These are phyloP conservation scores for Mortierella sp. DNA, from an alignment of 371 early-diverging fungal genomes.

Conservation along the genomic window DNA sequence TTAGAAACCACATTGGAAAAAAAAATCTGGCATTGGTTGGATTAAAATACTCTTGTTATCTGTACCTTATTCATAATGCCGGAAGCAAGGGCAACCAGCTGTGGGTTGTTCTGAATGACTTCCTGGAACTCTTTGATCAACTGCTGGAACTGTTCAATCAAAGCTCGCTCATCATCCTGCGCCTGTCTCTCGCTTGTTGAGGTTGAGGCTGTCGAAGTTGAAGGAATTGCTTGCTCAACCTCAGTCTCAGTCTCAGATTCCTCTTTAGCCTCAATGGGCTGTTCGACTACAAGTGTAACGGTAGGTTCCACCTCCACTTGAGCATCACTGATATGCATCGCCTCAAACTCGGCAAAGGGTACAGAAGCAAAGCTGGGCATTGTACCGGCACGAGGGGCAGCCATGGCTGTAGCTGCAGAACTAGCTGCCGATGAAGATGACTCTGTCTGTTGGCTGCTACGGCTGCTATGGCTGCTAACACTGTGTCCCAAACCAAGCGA, in stretches of 20 bases:
- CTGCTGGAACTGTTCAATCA: conserved; percentile 50
- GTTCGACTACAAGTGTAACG: not conserved
- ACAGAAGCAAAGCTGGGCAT: not conserved
- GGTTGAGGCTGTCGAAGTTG: conserved; percentile 22
- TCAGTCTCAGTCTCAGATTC: not conserved
- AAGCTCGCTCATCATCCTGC: conserved; percentile 5
- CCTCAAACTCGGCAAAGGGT: not conserved
- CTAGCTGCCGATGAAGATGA: too few relatives aligned
- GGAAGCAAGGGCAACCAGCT: conserved; percentile 34
- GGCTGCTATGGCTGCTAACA: not conserved
- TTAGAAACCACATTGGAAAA: not conserved
- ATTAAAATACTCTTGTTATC: not conserved
- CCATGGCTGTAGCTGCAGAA: not conserved
- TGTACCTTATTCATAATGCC: conserved; percentile 46
- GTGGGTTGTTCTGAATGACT: conserved; percentile 53
- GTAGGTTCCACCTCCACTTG: not conserved
- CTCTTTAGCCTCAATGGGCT: conserved; percentile 6
- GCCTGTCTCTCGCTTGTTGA: conserved; percentile 27
- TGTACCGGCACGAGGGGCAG: not conserved
- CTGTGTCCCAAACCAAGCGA: not conserved
- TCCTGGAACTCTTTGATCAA: conserved; percentile 53
- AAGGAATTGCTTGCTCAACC: conserved; percentile 5
- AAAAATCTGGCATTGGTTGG: not conserved
- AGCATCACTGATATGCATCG: not conserved
- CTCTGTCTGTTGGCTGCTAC: too few relatives aligned